These are phyloP conservation scores for Colletotrichum endophyticum DNA, from an alignment of 2,329 filamentous ascomycete genomes.

Conservation along the genomic window DNA sequence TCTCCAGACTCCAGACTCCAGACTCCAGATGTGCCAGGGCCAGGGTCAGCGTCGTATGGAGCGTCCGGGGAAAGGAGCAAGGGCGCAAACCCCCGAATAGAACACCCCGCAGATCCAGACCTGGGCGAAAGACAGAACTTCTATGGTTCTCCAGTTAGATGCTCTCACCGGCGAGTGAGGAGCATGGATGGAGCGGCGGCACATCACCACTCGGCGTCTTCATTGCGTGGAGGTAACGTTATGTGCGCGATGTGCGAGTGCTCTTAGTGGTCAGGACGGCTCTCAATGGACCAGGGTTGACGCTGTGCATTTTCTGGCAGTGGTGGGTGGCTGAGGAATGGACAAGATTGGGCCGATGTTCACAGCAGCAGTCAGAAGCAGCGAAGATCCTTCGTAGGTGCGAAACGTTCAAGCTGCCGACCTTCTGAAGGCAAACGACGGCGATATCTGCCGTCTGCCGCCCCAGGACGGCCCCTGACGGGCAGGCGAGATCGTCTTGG, in stretches of 20 bases:
- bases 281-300: not conserved
- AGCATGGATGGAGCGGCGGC: not conserved
- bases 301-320: not conserved
- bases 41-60: not conserved
- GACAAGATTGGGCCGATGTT: conserved; percentile 4
- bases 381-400: conserved; percentile 5
- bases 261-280: not conserved
- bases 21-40: not conserved
- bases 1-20: not conserved
- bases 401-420: not conserved
- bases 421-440: not conserved
- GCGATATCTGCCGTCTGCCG: not conserved
- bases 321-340: not conserved
- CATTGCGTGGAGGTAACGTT: conserved; percentile 1
- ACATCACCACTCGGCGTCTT: not conserved
- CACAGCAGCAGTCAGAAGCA: not conserved
- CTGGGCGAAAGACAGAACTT: not conserved
- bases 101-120: conserved; percentile 10
- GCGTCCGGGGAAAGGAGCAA: conserved; percentile 4
- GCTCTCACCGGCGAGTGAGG: not conserved
- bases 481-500: not conserved
- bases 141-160: not conserved
- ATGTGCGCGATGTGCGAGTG: not conserved
- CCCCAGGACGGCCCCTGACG: not conserved
- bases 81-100: not conserved